Conservation (phyloP, 805 yeast genomes). For the Saccharomycopsis lassenensis region DNA sequence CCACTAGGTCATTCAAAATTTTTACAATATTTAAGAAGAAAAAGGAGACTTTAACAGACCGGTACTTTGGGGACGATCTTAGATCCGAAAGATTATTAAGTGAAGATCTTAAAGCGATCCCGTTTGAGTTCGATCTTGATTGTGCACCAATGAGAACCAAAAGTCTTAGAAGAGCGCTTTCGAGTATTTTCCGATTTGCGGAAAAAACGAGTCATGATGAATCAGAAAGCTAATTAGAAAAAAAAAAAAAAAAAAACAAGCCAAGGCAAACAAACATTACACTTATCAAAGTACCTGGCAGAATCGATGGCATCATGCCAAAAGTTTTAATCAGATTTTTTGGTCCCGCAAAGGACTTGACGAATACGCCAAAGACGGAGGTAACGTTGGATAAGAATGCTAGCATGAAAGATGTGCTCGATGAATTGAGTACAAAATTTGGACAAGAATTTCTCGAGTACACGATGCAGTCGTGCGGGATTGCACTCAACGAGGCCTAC, state of each 20-base stretch:
- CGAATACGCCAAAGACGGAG: not conserved
- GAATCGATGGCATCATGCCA: too few species aligned
- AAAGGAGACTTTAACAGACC: slow-evolving; percentile 6
- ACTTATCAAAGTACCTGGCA: too few species aligned
- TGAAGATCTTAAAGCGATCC: slow-evolving; percentile 4
- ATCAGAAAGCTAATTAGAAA: too few species aligned
- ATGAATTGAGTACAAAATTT: not conserved
- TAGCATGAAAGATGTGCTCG: not conserved
- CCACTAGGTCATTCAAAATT: too few species aligned
- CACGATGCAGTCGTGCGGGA: slow-evolving; percentile 2
- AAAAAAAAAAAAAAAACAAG: too few species aligned
- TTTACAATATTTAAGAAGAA: too few species aligned
- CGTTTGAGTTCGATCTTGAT: slow-evolving; percentile 13
- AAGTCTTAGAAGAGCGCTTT: too few species aligned
- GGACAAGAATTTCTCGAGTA: not conserved
- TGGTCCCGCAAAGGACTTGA: slow-evolving; percentile 10
- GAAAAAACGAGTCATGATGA: too few species aligned
- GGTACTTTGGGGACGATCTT: slow-evolving; percentile 4
- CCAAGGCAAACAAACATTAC: too few species aligned
- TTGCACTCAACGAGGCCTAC: slow-evolving; percentile 6
- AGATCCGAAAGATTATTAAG: not conserved
- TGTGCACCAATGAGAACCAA: too few species aligned
- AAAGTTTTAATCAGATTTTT: slow-evolving; percentile 1
- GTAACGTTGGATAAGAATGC: not conserved
- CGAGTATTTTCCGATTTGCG: too few species aligned